Evolutionary conservation across 2,329 filamentous ascomycete genomes (phyloP), one percentile per base, ranked within the genome.

Genomic region (Sphaceloma murrayae): DNA sequence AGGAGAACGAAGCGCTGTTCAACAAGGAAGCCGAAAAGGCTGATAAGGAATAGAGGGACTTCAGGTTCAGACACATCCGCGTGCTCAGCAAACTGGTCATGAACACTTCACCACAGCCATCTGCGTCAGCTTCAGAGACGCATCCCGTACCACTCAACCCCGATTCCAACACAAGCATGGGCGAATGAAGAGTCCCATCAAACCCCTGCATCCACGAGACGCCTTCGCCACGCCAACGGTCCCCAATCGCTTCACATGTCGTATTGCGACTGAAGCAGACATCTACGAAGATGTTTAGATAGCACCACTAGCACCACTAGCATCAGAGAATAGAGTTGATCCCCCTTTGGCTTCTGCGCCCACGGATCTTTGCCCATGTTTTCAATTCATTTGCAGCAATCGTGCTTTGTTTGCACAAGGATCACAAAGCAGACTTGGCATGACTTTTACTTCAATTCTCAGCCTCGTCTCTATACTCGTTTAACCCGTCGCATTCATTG

Each of bases 1-100:
- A 89, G 70, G 87, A 94, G 64, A 98, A 96, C 68, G 87, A 91
- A 74, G 78, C 76, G 53, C 73, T 94, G 47, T 93, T 95, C 70
- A 70, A 44, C 51, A 59, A 58, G 52, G 48, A 48, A 30, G 46
- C 46, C 18, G 42, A 46, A 21, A 49, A 36, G 32, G 34, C 17
- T 10, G 34, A 9, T 8, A 36, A 34, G 19, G 22, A 45, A 9
- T 34, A 45, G 42, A 34, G 19, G 13, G 24, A 16, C 16, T 18
- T 9, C 24, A 40, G 24, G 13, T 18, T 34, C 11, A 3, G 17
- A 16, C 38, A 16, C 9, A 42, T 42, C 16, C 17, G 19, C 33
- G 16, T n/a, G 11, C 33, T 36, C 33, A 18, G 16, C 13, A 36
- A 18, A 36, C 33, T 21, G 13, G n/a, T n/a, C n/a, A n/a, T n/a